Base-by-base conservation (phyloP, 169 alveolate species). In the Plasmodium gaboni region DNA sequence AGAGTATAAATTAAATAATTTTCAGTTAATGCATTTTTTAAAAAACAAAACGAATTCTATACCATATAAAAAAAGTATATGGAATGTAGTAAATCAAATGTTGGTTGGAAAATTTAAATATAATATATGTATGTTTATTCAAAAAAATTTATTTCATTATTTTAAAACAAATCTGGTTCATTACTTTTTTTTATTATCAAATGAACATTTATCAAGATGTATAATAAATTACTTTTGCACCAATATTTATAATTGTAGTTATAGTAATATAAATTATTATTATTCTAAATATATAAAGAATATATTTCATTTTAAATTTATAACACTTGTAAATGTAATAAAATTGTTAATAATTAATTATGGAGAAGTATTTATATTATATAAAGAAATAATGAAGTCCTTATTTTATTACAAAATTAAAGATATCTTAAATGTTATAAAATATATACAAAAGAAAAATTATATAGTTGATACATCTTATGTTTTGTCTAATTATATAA, bases 121-220 rank as follows among this genome's bases (percentile, higher is more conserved):
- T 0, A 59, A 68, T 50, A 50, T 83, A 7, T 83, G 91, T 12
- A 67, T 55, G 48, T 83, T 53, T 22, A 83, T 83, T 46, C 80
- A 83, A 63, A 83, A 67, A 38, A 83, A 68, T 48, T 63, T 83
- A 63, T 83, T 83, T 55, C 38, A 32, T 46, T 83, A 83, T 83
- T 83, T 83, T 61, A 83, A 83, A 42, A 83, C 68, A 44, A 83
- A 83, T 28, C 32, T 83, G 19, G 73, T 83, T 55, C 60, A 51
- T 10, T 83, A 83, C 59, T 83, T 83, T 68, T 83, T 83, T 63
- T 68, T 83, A 17, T 68, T 83, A 68, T 67, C 59, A 8, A 83
- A 83, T 83, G 91, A 83, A 83, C 68, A 63, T 38, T 68, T 83
- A 26, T 48, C 91, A 13, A 83, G 85, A 17, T 83, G 80, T 67